A percentile compares a stretch with the other conserved stretches of the same genome.
These are phyloP conservation scores for Fragaria vesca DNA, from an alignment of 306 rosid genomes.

Conservation along the genomic window DNA sequence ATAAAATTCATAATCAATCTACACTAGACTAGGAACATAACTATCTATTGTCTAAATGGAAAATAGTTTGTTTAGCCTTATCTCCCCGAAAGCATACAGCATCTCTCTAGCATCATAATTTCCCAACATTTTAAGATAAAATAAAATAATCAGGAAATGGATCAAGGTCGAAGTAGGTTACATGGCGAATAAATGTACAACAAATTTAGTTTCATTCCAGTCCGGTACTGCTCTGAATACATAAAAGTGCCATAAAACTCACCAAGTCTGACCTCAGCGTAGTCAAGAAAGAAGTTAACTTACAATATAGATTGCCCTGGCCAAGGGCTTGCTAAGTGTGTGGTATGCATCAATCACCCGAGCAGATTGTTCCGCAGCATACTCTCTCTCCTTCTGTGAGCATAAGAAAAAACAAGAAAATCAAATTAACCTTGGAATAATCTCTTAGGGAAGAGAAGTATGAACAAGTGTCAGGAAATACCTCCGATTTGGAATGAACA, in stretches of 20 bases:
- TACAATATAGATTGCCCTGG: constrained; percentile 78
- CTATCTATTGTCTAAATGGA: too few species aligned
- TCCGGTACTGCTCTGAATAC: neutral
- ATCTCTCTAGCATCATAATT: neutral
- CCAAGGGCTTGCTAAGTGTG: constrained; percentile 79
- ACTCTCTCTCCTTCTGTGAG: constrained; percentile 74
- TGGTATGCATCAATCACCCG: constrained; percentile 83
- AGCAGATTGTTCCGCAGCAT: constrained; percentile 92
- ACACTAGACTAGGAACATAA: neutral
- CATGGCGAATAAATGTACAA: too few species aligned
- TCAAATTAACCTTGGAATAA: neutral
- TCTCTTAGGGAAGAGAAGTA: neutral
- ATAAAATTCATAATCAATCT: neutral
- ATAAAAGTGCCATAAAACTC: neutral
- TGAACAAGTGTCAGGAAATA: constrained; percentile 24
- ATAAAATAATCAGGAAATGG: too few species aligned
- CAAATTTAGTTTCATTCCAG: neutral
- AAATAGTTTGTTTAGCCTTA: neutral
- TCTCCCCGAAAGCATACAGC: neutral
- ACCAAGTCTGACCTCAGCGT: neutral
- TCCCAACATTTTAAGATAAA: neutral
- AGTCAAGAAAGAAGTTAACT: constrained; percentile 18
- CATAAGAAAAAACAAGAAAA: constrained; percentile 16
- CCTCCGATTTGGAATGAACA: constrained; percentile 94
- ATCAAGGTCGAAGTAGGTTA: too few species aligned